These are phyloP conservation scores for Dactylis glomerata DNA, from an alignment of 176 grass and related monocot genomes.

Conservation along the genomic window DNA sequence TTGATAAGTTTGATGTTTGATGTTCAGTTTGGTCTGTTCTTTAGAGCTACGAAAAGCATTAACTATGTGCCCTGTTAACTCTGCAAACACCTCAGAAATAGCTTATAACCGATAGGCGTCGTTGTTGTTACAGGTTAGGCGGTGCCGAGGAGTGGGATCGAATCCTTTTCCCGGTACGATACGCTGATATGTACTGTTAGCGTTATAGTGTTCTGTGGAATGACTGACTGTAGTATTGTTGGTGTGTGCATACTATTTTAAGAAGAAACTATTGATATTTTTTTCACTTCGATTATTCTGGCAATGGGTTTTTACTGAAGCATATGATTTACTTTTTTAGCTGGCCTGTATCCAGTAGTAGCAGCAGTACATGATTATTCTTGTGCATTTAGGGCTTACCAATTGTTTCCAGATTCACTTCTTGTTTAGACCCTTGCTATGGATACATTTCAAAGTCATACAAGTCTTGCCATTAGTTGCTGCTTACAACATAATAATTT, in stretches of 20 bases:
- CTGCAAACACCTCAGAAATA: background rate
- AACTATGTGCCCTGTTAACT: background rate
- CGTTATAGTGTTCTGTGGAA: background rate
- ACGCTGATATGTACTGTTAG: background rate
- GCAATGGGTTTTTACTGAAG: background rate
- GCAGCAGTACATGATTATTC: background rate
- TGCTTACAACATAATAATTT: background rate
- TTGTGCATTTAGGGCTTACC: background rate
- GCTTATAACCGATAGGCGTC: background rate
- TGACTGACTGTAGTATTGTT: too few relatives aligned
- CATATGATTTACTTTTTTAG: background rate
- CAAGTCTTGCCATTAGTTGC: background rate
- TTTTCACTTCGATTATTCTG: background rate
- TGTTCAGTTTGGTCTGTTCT: background rate
- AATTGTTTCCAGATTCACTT: background rate
- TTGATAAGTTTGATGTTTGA: too few relatives aligned
- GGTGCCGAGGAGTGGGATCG: constrained; percentile 55
- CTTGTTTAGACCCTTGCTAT: background rate
- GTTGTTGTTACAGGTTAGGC: too few relatives aligned
- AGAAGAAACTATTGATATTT: background rate
- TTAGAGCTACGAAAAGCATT: background rate
- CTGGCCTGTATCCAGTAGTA: background rate
- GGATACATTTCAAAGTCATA: background rate
- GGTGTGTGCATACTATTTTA: too few relatives aligned
- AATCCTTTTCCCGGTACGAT: constrained; percentile 65